Percentiles rank a stretch among this genome's conserved stretches.
Conservation (phyloP, 1,284 basidiomycete species). For the Kalmanozyma brasiliensis region DNA sequence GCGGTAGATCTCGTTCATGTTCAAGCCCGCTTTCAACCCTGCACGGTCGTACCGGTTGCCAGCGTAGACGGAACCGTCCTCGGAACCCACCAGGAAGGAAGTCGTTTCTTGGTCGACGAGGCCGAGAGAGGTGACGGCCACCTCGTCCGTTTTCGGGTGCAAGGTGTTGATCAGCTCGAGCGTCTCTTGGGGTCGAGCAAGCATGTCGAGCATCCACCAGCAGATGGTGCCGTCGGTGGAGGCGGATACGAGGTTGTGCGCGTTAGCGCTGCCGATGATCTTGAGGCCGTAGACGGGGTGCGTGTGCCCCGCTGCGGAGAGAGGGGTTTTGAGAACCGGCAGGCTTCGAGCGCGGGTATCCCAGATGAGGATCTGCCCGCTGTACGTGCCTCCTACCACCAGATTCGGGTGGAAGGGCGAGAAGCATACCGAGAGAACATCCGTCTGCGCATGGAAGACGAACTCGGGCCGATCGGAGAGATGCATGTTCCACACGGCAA, state of each 20-base stretch:
- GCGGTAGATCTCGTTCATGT: conserved; percentile 84
- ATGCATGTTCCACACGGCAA: conserved; percentile 97
- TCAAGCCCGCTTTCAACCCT: conserved; percentile 92
- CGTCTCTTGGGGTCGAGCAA: conserved; percentile 80
- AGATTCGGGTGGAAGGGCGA: conserved; percentile 98
- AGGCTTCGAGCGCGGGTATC: conserved; percentile 91
- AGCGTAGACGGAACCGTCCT: conserved; percentile 95
- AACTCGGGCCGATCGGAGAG: conserved; percentile 94
- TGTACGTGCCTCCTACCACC: conserved; percentile 96
- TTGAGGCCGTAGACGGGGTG: conserved; percentile 98
- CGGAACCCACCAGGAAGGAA: conserved; percentile 94
- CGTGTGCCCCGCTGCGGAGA: conserved; percentile 89
- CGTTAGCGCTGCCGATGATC: conserved; percentile 97
- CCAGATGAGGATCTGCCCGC: conserved; percentile 97
- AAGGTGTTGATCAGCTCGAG: conserved; percentile 49
- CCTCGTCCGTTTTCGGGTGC: conserved; percentile 76
- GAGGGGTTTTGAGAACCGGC: conserved; percentile 93
- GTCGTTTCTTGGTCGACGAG: conserved; percentile 95
- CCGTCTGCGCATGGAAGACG: conserved; percentile 96
- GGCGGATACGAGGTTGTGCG: conserved; percentile 93
- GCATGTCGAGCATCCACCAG: conserved; percentile 98
- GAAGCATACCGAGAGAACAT: conserved; percentile 93
- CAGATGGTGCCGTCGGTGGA: conserved; percentile 96
- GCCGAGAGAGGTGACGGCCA: conserved; percentile 89
- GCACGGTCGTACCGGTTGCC: conserved; percentile 96